phyloP scores from a whole-genome alignment of 495 filamentous ascomycete species.

The Penicillium subrubescens region DNA sequence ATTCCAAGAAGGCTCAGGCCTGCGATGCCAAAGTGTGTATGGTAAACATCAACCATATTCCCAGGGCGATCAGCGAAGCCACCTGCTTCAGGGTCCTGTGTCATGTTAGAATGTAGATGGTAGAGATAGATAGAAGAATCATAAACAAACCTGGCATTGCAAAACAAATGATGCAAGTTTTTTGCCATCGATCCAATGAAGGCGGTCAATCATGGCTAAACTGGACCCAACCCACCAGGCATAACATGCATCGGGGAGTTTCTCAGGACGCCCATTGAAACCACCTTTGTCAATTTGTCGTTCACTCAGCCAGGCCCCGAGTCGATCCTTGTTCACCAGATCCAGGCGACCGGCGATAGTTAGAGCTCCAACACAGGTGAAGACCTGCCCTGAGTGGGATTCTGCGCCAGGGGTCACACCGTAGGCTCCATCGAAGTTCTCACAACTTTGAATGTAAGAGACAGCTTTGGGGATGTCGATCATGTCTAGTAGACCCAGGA shows the following conservation, averaged over 20 bases:
- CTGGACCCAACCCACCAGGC: constrained; percentile 97
- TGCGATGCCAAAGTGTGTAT: constrained; percentile 86
- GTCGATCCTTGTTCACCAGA: constrained; percentile 75
- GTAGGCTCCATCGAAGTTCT: constrained; percentile 92
- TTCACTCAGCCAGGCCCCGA: constrained; percentile 91
- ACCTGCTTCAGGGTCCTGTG: constrained; percentile 75
- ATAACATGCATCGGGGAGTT: constrained; percentile 95
- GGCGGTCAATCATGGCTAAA: constrained; percentile 80
- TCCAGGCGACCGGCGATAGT: constrained; percentile 81
- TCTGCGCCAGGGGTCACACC: constrained; percentile 87
- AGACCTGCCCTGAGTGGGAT: constrained; percentile 90
- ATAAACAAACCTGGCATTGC: constrained; percentile 63
- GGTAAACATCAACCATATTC: constrained; percentile 96
- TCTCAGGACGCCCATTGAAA: constrained; percentile 92
- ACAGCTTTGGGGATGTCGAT: constrained; percentile 81
- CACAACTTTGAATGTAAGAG: constrained; percentile 72
- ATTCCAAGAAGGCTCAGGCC: constrained; percentile 82
- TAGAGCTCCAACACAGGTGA: constrained; percentile 90
- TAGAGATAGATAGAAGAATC: neutral
- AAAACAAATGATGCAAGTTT: constrained; percentile 81
- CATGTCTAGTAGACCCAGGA: constrained; percentile 68
- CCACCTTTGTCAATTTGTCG: constrained; percentile 85
- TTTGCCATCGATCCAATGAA: constrained; percentile 87
- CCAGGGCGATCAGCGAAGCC: constrained; percentile 90
- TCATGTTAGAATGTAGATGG: constrained; percentile 17